These are phyloP conservation scores for Mycena capillaripes DNA, from an alignment of 768 basidiomycete genomes.

Conservation along the genomic window DNA sequence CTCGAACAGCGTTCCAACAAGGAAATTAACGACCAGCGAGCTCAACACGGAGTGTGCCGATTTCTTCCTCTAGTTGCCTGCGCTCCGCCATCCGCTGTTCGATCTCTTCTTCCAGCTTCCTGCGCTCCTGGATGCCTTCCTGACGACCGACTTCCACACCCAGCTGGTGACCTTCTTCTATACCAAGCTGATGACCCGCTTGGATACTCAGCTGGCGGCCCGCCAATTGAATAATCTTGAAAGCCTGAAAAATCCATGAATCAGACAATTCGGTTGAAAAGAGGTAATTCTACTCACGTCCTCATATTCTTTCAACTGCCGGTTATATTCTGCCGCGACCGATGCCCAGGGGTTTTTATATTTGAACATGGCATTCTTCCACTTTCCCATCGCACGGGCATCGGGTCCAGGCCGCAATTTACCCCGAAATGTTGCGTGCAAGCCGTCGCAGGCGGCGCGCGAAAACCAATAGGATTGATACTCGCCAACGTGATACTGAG, in stretches of 20 bases:
- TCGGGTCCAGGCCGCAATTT: background rate
- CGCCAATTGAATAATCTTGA: conserved; percentile 2
- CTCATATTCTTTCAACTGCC: background rate
- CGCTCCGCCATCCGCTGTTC: background rate
- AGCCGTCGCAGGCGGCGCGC: conserved; percentile 21
- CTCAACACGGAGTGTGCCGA: conserved; percentile 5
- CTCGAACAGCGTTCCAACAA: background rate
- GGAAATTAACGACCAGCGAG: background rate
- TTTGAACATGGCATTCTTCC: conserved; percentile 9
- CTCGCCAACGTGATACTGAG: conserved; percentile 15
- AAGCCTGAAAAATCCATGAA: conserved; percentile 5
- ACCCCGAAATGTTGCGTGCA: conserved; percentile 9
- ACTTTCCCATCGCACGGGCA: conserved; percentile 12
- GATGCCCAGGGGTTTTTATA: conserved; percentile 14
- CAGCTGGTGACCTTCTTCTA: too few relatives aligned
- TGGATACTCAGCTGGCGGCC: background rate
- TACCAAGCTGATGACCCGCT: background rate
- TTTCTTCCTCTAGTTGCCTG: background rate
- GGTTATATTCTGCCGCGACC: conserved; percentile 5
- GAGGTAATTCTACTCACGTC: background rate
- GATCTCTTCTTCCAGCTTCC: background rate
- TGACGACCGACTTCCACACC: background rate
- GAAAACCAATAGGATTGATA: conserved; percentile 23
- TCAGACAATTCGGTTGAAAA: background rate
- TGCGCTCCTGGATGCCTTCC: conserved; percentile 8